Evolutionary conservation across 2,329 filamentous ascomycete species (phyloP), one percentile per base, ranked within the genome.

Genomic region (Botrytis cinerea): DNA sequence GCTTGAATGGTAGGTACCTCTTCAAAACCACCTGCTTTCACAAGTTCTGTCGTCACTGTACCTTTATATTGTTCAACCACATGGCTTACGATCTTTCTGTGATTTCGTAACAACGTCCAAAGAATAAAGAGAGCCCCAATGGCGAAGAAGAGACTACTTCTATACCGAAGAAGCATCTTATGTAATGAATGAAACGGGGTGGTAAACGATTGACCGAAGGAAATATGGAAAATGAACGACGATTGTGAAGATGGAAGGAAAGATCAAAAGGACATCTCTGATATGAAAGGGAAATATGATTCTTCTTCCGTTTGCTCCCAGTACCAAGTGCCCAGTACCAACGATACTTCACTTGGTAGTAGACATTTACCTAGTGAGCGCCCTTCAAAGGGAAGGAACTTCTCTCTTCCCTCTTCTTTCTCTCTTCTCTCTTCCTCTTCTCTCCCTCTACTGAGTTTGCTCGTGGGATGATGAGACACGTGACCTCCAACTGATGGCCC

Each of bases 151-250:
- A 67, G 48, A 59, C 46, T 57, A 60, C 62, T 40, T 48, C 70
- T 72, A 46, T 72, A 32, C 25, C 70, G 46, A 12, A 68, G 35
- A 72, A 72, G 48, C 70, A 72, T 72, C 1, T 67, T 51, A 18
- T 16, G 25, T 14, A 68, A 68, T 3, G 18, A 43, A 25, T 3
- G 25, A 2, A 38, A 40, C 22, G 25, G 25, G 28, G 35, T 0
- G 12, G 22, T 22, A 8, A 22, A 40, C 2, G 64, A 68, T 40
- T 54, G 46, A 54, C 16, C 28, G 32, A 28, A 54, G 46, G 14
- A 54, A 43, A 22, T 14, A 28, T 40, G 46, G 28, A 32, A 32
- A 38, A 68, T 28, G 16, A 68, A 54, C 40, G 46, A 54, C 40
- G 46, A 40, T 4, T 8, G 64, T 51, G 63, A 22, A 32, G 7